Evolutionary conservation across 2,329 filamentous ascomycete species (phyloP).

Genomic region (Colletotrichum costaricense): DNA sequence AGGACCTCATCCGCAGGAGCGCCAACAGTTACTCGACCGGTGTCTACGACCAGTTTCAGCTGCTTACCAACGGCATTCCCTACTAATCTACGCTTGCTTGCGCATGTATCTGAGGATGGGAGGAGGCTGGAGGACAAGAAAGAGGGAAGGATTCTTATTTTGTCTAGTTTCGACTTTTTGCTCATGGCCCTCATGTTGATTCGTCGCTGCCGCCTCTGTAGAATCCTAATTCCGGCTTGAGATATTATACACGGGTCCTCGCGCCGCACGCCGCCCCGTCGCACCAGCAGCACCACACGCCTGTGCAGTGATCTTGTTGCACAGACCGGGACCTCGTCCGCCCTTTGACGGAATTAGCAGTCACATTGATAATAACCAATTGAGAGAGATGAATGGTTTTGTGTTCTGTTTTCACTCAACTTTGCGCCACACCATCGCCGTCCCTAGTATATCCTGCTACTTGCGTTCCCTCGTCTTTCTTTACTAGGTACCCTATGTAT

Average conservation of each 20-base stretch:
- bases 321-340: neutral
- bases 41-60: slow-evolving; percentile 97
- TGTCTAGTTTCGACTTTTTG: neutral
- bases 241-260: neutral
- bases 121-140: neutral
- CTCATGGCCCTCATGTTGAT: neutral
- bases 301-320: neutral
- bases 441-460: neutral
- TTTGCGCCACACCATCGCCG: neutral
- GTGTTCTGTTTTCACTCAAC: neutral
- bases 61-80: slow-evolving; percentile 96
- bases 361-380: neutral
- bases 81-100: slow-evolving; percentile 63
- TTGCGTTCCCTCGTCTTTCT: neutral
- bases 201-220: neutral
- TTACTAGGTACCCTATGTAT: neutral
- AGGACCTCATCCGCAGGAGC: slow-evolving; percentile 88
- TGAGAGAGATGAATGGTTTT: neutral
- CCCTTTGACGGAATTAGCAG: neutral
- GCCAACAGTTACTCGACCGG: slow-evolving; percentile 91
- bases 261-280: neutral
- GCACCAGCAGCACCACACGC: neutral
- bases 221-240: neutral
- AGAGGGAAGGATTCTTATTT: neutral
- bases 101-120: neutral